phyloP scores from a whole-genome alignment of 495 filamentous ascomycete species.

The Astrocystis sublimbata region DNA sequence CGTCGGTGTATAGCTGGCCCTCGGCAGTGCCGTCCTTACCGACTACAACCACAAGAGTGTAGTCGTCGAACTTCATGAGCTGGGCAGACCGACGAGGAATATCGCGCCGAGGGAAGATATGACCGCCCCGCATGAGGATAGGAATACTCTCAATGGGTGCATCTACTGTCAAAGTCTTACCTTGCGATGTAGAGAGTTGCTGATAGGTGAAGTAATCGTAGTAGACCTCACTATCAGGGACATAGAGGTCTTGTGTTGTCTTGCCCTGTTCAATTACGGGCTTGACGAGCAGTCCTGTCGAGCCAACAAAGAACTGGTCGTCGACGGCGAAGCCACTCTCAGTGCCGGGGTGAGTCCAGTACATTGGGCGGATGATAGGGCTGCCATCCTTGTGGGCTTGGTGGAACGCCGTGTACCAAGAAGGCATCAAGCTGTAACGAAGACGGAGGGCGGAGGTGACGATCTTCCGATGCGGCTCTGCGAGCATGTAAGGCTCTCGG shows the following conservation, averaged over 20 bases:
- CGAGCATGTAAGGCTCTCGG: slow-evolving; percentile 87
- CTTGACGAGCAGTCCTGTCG: slow-evolving; percentile 83
- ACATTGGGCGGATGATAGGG: slow-evolving; percentile 88
- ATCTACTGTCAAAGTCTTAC: slow-evolving; percentile 64
- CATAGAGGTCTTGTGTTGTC: slow-evolving; percentile 73
- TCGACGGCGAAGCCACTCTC: slow-evolving; percentile 84
- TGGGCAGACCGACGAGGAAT: slow-evolving; percentile 79
- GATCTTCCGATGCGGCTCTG: slow-evolving; percentile 81
- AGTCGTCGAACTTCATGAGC: slow-evolving; percentile 91
- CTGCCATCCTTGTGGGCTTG: slow-evolving; percentile 78
- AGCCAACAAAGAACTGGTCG: slow-evolving; percentile 88
- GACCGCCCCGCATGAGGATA: slow-evolving; percentile 85
- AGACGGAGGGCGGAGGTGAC: slow-evolving; percentile 85
- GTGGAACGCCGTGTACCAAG: slow-evolving; percentile 97
- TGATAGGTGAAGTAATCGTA: slow-evolving; percentile 92
- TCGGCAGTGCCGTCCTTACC: slow-evolving; percentile 69
- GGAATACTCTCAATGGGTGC: slow-evolving; percentile 86
- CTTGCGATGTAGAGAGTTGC: slow-evolving; percentile 62
- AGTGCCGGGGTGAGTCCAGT: slow-evolving; percentile 85
- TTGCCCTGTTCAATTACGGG: slow-evolving; percentile 78
- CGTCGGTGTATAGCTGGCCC: slow-evolving; percentile 86
- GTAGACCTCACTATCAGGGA: slow-evolving; percentile 84
- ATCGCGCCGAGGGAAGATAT: slow-evolving; percentile 88
- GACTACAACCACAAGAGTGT: slow-evolving; percentile 84
- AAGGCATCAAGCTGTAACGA: slow-evolving; percentile 84